Evolutionary conservation across 2,329 filamentous ascomycete genomes (phyloP), one percentile per base, ranked within the genome.

Genomic region (Paecilomyces dactylethromorphus): DNA sequence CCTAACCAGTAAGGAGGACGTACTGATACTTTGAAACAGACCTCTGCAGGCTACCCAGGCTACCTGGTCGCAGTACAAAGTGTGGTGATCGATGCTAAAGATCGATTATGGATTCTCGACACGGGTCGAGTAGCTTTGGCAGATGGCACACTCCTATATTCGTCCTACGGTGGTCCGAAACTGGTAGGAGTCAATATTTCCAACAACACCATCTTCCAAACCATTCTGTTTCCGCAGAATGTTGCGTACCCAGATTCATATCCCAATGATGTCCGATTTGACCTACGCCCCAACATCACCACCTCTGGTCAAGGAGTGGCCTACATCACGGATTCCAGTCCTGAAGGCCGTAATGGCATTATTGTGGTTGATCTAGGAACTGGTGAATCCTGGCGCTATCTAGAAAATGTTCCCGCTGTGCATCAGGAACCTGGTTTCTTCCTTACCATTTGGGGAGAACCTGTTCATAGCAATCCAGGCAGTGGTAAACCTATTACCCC

Each of bases 251-350:
- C 76, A 12, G 78, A 80, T 62, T 79, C 74, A 15, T 84, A 84
- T 61, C 74, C 82, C 35, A 83, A 83, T 64, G 81, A 83, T 60
- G 71, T 83, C 8, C 78, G 81, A 55, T 80, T 84, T 67, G 81
- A 84, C 62, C 72, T 82, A n/a, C 74, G 76, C 13, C 56, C 76
- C 2, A 65, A 67, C 18, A 33, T 79, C 6, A 78, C 77, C 0
- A 60, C 68, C 13, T 72, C 73, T 2, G 79, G 79, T 2, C 62
- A 76, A 29, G 81, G 81, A 18, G 64, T 82, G 13, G 80, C 79
- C 0, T 84, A 84, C 66, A 82, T 83, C 64, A 82, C 80, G 24
- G 81, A 84, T 63, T 79, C 75, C 33, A 78, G 73, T 53, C 65
- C 66, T 52, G 78, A 81, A 66, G 80, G 81, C 39, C 76, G 77